phyloP scores from a whole-genome alignment of 2,329 filamentous ascomycete genomes.

The Ascomycota sp. region DNA sequence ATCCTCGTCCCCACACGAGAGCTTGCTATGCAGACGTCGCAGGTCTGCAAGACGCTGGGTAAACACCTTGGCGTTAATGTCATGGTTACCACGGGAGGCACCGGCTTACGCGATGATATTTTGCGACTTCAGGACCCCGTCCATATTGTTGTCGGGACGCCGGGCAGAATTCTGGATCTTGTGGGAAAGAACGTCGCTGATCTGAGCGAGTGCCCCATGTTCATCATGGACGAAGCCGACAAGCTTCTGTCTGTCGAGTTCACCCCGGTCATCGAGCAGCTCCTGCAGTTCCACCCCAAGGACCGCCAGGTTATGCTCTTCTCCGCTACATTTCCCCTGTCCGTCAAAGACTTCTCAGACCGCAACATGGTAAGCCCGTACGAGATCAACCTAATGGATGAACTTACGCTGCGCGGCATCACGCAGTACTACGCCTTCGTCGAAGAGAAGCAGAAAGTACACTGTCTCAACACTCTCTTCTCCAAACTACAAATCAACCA shows the following conservation, averaged over 20 bases:
- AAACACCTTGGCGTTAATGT: constrained; percentile 95
- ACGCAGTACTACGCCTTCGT: constrained; percentile 99
- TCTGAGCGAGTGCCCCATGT: constrained; percentile 85
- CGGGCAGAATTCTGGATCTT: constrained; percentile 84
- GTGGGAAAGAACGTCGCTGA: constrained; percentile 93
- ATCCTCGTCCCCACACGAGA: constrained; percentile 94
- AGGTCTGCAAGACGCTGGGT: constrained; percentile 94
- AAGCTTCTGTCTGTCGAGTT: constrained; percentile 94
- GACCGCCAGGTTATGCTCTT: constrained; percentile 99
- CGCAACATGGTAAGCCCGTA: constrained; percentile 94
- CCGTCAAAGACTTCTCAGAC: constrained; percentile 94
- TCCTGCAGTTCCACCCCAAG: constrained; percentile 85
- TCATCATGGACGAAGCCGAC: constrained; percentile 98
- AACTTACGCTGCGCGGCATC: constrained; percentile 89
- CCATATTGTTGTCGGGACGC: constrained; percentile 93
- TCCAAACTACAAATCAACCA: constrained; percentile 98
- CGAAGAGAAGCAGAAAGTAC: constrained; percentile 97
- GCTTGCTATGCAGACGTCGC: constrained; percentile 90
- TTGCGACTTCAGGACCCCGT: constrained; percentile 82
- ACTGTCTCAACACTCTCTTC: constrained; percentile 96
- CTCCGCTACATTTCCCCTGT: constrained; percentile 88
- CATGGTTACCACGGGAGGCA: constrained; percentile 97
- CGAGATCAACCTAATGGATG: constrained; percentile 99
- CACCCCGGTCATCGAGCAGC: constrained; percentile 88
- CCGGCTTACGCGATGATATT: constrained; percentile 86